Evolutionary conservation across 2,329 filamentous ascomycete species (phyloP).

Genomic region (Aspergillus awamori): DNA sequence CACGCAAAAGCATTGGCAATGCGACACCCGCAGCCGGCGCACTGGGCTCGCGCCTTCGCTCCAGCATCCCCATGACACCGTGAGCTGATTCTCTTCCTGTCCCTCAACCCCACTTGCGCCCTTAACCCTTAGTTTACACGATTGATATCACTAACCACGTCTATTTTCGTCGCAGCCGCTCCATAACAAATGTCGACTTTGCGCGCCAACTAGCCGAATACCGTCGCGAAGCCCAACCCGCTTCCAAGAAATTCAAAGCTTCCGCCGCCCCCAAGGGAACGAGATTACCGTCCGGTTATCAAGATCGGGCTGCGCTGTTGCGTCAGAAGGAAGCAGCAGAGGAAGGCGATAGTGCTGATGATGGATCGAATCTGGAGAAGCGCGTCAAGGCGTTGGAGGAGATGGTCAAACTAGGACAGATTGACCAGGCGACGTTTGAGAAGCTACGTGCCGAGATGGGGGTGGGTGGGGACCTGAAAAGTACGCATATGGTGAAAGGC

Average conservation of each 20-base stretch:
- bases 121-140: slow-evolving; percentile 8
- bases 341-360: slow-evolving; percentile 37
- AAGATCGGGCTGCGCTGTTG: slow-evolving; percentile 74
- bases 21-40: slow-evolving; percentile 55
- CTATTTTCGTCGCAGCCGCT: slow-evolving; percentile 56
- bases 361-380: slow-evolving; percentile 52
- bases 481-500: slow-evolving; percentile 88
- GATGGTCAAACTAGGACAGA: slow-evolving; percentile 78
- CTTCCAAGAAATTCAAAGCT: slow-evolving; percentile 74
- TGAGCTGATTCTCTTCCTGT: slow-evolving; percentile 48
- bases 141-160: slow-evolving; percentile 11
- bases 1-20: slow-evolving; percentile 39
- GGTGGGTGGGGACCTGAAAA: slow-evolving; percentile 75
- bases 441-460: slow-evolving; percentile 72
- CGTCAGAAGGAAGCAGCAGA: slow-evolving; percentile 55
- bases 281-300: slow-evolving; percentile 77
- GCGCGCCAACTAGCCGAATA: slow-evolving; percentile 81
- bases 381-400: slow-evolving; percentile 80
- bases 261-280: slow-evolving; percentile 77
- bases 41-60: slow-evolving; percentile 75
- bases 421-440: slow-evolving; percentile 78
- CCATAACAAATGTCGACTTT: slow-evolving; percentile 71
- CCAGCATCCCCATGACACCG: slow-evolving; percentile 94
- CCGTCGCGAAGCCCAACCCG: slow-evolving; percentile 59
- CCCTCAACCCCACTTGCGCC: background rate